Conservation (phyloP, 306 rosid genomes). For the Betula pendula region DNA sequence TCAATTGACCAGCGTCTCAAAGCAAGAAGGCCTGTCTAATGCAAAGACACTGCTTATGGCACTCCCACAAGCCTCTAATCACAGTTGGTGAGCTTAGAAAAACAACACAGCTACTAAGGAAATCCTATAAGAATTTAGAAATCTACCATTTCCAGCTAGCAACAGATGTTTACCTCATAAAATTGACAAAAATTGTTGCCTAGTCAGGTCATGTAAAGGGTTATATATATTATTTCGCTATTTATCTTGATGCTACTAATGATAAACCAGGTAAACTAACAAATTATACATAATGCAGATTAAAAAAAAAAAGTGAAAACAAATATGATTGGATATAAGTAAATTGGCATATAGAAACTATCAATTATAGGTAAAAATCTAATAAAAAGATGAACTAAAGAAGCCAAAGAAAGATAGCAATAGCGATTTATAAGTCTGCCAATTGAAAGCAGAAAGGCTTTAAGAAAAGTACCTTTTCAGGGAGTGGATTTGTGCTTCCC, state of each 20-base stretch:
- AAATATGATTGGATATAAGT: neutral
- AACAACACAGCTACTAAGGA: neutral
- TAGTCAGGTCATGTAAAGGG: neutral
- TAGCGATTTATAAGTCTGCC: neutral
- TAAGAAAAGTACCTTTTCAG: slow-evolving; percentile 68
- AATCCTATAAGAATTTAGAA: neutral
- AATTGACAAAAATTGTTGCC: neutral
- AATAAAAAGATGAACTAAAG: slow-evolving; percentile 1
- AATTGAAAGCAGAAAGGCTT: neutral
- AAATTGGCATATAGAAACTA: neutral
- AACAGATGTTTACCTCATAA: neutral
- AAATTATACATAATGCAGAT: neutral
- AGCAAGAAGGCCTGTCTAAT: neutral
- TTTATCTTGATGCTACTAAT: neutral
- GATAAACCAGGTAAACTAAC: neutral
- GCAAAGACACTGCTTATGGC: neutral
- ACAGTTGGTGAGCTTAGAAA: neutral
- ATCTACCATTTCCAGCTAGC: neutral
- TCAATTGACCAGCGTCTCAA: neutral
- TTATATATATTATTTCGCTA: neutral
- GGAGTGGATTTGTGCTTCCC: slow-evolving; percentile 68
- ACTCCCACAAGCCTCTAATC: neutral
- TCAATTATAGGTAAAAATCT: neutral
- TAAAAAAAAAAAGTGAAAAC: neutral
- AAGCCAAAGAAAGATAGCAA: slow-evolving; percentile 20